Evolutionary conservation across 2,329 filamentous ascomycete genomes (phyloP).

Genomic region (Monosporascus ibericus): DNA sequence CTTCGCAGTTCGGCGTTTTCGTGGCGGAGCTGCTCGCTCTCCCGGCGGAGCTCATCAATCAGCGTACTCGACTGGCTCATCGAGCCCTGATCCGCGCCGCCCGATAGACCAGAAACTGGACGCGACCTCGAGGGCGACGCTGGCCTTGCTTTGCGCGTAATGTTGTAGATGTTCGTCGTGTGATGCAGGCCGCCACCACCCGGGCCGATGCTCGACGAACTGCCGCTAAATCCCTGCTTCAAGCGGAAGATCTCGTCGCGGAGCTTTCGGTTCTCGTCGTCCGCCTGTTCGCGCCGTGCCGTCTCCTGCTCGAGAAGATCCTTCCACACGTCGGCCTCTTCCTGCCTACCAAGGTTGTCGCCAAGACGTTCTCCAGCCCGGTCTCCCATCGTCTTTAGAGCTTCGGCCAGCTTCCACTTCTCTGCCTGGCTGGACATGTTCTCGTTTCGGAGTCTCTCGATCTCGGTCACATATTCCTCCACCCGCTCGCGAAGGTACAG

Average conservation of each 20-base stretch:
- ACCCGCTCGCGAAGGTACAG: conserved; percentile 77
- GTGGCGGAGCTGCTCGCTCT: conserved; percentile 72
- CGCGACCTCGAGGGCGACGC: conserved; percentile 39
- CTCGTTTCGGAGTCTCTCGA: conserved; percentile 76
- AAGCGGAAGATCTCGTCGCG: conserved; percentile 78
- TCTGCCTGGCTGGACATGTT: conserved; percentile 74
- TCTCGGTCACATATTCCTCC: conserved; percentile 75
- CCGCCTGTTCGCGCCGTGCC: conserved; percentile 78
- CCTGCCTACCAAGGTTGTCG: conserved; percentile 45
- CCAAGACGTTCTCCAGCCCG: conserved; percentile 38
- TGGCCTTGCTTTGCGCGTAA: conserved; percentile 48
- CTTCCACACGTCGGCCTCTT: conserved; percentile 83
- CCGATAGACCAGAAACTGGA: conserved; percentile 44
- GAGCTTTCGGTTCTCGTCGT: conserved; percentile 79
- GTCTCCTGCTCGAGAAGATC: conserved; percentile 91
- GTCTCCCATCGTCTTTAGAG: conserved; percentile 54
- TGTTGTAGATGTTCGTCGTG: conserved; percentile 62
- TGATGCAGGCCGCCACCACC: conserved; percentile 38
- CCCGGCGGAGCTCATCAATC: conserved; percentile 66
- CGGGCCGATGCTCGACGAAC: conserved; percentile 4
- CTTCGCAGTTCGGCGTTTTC: conserved; percentile 89
- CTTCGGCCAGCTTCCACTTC: conserved; percentile 78
- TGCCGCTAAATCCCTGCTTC: conserved; percentile 47
- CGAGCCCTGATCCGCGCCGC: conserved; percentile 44
- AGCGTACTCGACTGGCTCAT: conserved; percentile 59